These are phyloP conservation scores for Xylaria sp. DNA, from an alignment of 2,329 filamentous ascomycete species.

Conservation along the genomic window DNA sequence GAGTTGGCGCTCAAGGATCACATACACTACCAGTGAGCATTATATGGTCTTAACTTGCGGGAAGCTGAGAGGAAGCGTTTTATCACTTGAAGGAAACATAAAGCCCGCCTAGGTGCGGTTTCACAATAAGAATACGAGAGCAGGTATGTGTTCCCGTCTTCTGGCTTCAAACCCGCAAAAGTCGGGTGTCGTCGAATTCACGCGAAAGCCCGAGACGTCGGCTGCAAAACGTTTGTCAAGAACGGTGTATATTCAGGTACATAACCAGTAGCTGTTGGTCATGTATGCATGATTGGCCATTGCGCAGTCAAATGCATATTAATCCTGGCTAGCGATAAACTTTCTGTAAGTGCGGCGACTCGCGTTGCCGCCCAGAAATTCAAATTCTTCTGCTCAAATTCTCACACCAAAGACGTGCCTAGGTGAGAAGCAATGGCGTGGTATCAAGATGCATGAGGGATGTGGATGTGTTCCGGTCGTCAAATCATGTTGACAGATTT, in stretches of 20 bases:
- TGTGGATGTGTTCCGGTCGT: not conserved
- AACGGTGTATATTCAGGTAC: slow-evolving; percentile 18
- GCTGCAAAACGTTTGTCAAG: not conserved
- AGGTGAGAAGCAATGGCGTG: not conserved
- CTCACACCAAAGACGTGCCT: not conserved
- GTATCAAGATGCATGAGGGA: not conserved
- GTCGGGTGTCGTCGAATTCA: not conserved
- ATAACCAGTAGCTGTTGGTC: slow-evolving; percentile 3
- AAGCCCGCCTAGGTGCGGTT: no score
- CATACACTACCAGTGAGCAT: no score
- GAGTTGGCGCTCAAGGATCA: no score
- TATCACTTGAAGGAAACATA: no score
- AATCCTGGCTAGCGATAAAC: slow-evolving; percentile 11
- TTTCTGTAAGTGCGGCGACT: slow-evolving; percentile 6
- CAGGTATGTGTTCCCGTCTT: no score
- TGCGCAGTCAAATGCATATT: slow-evolving; percentile 9
- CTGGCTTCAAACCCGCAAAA: not conserved
- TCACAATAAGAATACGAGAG: no score
- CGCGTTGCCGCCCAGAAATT: not conserved
- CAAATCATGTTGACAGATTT: slow-evolving; percentile 11
- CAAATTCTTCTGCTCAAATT: slow-evolving; percentile 4
- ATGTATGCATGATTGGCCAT: not conserved
- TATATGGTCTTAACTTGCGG: no score
- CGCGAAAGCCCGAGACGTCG: not conserved
- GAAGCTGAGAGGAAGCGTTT: no score